phyloP scores from a whole-genome alignment of 2,329 filamentous ascomycete species.

The Penicillium sp. region DNA sequence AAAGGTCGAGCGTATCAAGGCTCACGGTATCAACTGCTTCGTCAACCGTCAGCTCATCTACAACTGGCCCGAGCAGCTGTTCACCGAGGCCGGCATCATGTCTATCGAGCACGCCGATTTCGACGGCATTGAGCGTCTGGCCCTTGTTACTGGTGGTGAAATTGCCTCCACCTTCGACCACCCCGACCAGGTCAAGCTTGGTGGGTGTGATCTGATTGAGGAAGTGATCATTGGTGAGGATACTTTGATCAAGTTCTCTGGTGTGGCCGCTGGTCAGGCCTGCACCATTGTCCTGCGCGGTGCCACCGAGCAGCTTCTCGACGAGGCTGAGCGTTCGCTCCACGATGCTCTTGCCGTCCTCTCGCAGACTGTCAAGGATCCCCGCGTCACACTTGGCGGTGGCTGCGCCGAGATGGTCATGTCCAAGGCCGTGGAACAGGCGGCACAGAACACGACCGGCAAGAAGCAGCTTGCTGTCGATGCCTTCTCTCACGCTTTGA shows the following conservation, averaged over 20 bases:
- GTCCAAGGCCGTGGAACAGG: conserved; percentile 94
- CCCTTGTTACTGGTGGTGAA: conserved; percentile 93
- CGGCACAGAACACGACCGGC: conserved; percentile 88
- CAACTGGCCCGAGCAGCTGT: conserved; percentile 99
- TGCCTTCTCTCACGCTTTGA: conserved; percentile 81
- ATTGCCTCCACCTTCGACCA: conserved; percentile 98
- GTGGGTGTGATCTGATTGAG: conserved; percentile 91
- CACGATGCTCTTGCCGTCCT: conserved; percentile 95
- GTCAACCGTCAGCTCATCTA: conserved; percentile 99
- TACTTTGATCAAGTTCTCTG: conserved; percentile 94
- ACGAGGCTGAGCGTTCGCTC: conserved; percentile 92
- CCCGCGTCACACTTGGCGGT: conserved; percentile 88
- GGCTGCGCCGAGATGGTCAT: conserved; percentile 98
- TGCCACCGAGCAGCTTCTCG: conserved; percentile 92
- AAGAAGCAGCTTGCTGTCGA: conserved; percentile 95
- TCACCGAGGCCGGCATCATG: conserved; percentile 95
- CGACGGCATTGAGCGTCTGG: conserved; percentile 92
- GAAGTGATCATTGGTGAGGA: conserved; percentile 99
- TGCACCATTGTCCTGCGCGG: conserved; percentile 96
- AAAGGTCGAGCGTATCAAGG: conserved; percentile 98
- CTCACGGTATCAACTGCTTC: conserved; percentile 99
- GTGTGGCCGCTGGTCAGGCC: conserved; percentile 86
- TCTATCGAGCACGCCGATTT: conserved; percentile 99
- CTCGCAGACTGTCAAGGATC: conserved; percentile 93
- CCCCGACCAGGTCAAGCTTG: conserved; percentile 93